These are phyloP conservation scores for Penicillium goetzii DNA, from an alignment of 495 filamentous ascomycete genomes.

Conservation along the genomic window DNA sequence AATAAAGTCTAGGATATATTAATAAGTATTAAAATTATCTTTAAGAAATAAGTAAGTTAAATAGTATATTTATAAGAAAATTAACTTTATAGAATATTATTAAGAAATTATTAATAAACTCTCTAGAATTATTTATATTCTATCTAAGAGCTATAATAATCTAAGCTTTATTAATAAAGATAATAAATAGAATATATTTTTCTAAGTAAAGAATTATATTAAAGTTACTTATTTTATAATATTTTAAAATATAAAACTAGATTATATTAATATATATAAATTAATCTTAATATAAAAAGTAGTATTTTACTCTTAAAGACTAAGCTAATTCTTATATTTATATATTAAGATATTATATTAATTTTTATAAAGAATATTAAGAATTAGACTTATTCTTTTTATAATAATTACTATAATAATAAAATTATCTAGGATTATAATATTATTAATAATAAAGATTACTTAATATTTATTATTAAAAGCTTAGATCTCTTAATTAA, in stretches of 20 bases:
- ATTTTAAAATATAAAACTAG: constrained; percentile 34
- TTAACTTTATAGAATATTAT: constrained; percentile 19
- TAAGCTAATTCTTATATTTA: constrained; percentile 63
- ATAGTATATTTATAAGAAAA: constrained; percentile 18
- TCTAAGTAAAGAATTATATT: constrained; percentile 53
- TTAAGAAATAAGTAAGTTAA: constrained; percentile 21
- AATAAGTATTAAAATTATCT: constrained; percentile 20
- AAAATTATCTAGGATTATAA: constrained; percentile 61
- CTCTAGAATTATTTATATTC: constrained; percentile 57
- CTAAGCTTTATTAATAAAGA: constrained; percentile 59
- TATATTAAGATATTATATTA: constrained; percentile 68
- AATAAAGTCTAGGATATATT: constrained; percentile 13
- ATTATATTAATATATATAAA: constrained; percentile 63
- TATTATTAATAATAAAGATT: constrained; percentile 62
- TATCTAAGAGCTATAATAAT: constrained; percentile 61
- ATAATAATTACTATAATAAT: constrained; percentile 60
- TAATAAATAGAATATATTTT: constrained; percentile 60
- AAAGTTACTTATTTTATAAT: constrained; percentile 55
- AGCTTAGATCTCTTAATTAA: constrained; percentile 59
- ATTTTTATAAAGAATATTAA: constrained; percentile 50
- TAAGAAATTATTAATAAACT: constrained; percentile 43
- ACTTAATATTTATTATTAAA: constrained; percentile 59
- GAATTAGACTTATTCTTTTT: constrained; percentile 64
- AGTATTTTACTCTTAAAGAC: constrained; percentile 44
- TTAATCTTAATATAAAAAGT: constrained; percentile 63